Evolutionary conservation across 495 filamentous ascomycete genomes (phyloP), one percentile per base, ranked within the genome.

Genomic region (Penicillium salamii): DNA sequence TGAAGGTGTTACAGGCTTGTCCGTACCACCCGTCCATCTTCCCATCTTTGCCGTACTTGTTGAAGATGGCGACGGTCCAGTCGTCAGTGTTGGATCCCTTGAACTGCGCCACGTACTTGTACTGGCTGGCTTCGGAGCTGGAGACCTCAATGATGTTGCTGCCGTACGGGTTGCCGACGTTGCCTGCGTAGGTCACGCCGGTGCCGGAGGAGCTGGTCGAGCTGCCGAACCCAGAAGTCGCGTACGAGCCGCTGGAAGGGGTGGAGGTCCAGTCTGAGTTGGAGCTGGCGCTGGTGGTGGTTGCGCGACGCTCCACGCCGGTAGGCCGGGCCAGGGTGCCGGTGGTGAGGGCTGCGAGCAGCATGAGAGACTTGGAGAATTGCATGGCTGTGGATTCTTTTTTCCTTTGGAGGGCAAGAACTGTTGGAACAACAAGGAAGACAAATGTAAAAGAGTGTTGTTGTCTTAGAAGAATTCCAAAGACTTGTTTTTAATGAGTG

Each of bases 81-180:
- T 61, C 15, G 7, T 64, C 62, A 17, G 55, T 58, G 54, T 61
- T 60, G 29, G 57, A 56, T 52, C 76, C 78, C 34, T 46, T 50
- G 67, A 79, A 69, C 45, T 72, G 66, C 18, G 63, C 65, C 31
- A 77, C 74, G 66, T 76, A 78, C 39, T 77, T 62, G 57, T 78
- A 71, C 20, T 62, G 48, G 46, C 57, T 47, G 43, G 69, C 68
- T 7, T 68, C 58, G 40, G 50, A 46, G 14, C 55, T 52, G 33
- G 50, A 52, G 18, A 80, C 60, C 41, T 71, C 54, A 49, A 76
- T 75, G 49, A 81, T 76, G 60, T 81, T 81, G 66, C 74, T 73
- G 42, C 77, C 75, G 57, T 76, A 77, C 19, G 78, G 74, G 29
- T 43, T 59, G 37, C 78, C 78, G 18, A 72, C 62, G 61, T 81